These are phyloP conservation scores for Rhodomyrtus tomentosa DNA, from an alignment of 345 rosid genomes.

Conservation along the genomic window DNA sequence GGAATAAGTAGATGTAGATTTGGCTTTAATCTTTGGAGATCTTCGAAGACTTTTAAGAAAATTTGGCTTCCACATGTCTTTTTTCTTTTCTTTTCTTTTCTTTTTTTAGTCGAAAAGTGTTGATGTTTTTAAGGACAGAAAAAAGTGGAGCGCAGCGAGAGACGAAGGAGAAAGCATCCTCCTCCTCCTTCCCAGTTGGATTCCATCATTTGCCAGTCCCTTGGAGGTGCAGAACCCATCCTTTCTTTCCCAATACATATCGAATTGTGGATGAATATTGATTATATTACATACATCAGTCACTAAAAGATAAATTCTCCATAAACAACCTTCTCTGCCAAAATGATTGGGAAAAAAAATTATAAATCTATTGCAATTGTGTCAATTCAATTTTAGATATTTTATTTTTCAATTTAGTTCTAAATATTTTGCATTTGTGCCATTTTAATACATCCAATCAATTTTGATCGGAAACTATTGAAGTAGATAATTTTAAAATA, in stretches of 20 bases:
- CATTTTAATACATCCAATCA: too few species aligned
- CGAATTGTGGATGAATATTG: background rate
- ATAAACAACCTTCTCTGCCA: background rate
- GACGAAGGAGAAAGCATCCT: background rate
- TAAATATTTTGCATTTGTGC: too few species aligned
- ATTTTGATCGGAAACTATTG: too few species aligned
- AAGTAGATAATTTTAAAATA: too few species aligned
- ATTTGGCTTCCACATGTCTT: background rate
- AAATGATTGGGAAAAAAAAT: too few species aligned
- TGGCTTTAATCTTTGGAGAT: slow-evolving; percentile 19
- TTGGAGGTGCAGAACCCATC: background rate
- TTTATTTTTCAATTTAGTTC: too few species aligned
- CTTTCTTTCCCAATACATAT: background rate
- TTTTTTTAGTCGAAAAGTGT: background rate
- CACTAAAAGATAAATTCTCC: background rate
- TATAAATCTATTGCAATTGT: too few species aligned
- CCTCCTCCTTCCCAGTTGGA: background rate
- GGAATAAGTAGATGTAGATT: slow-evolving; percentile 31
- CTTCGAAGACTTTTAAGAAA: slow-evolving; percentile 14
- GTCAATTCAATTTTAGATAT: too few species aligned
- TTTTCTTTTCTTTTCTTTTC: too few species aligned
- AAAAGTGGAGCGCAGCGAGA: background rate
- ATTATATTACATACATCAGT: background rate
- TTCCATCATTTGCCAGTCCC: background rate
- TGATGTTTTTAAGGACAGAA: background rate